Base-by-base conservation (phyloP, 2,329 filamentous ascomycete genomes). In the Coniochaeta hoffmannii region DNA sequence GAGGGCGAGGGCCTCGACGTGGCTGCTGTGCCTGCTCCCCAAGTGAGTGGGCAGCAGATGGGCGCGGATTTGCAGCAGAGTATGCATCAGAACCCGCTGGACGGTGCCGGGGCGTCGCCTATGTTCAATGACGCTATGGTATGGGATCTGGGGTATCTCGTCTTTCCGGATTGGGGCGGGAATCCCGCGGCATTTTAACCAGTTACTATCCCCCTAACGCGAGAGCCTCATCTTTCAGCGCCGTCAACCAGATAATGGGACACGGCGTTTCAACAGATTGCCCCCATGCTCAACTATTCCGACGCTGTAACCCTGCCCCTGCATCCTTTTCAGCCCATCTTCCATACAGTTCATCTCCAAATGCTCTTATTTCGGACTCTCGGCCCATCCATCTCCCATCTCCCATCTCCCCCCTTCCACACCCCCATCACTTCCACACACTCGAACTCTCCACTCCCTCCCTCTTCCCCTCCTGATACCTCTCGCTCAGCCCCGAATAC, bases 391-490 rank as follows among this genome's bases (percentile, higher is more conserved):
- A 32, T 32, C 7, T 12, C 7, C 30, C 30, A 32, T 32, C 30
- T 8, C 30, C 30, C 7, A 32, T 32, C 12, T 12, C 12, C 30
- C 30, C 30, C 12, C 12, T 32, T 32, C 30, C 30, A 32, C 12
- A 7, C 17, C 11, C 36, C 11, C 36, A 41, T 22, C 32, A 65
- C 58, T 76, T 78, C 76, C 76, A 80, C 4, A 76, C 69, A 52
- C 77, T 80, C 1, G 75, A 70, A 8, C 71, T 79, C 55, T 72
- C 68, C 0, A 70, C 62, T 0, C 74, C 75, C 0, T 65, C 62
- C 38, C 65, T 64, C 63, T 79, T 81, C 1, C 73, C 73, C 50
- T 71, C 69, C 64, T 80, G 77, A 57, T 81, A 81, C 19, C 71
- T 75, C 22, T 73, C 69, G 14, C 75, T 76, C 46, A 81, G 58